Evolutionary conservation across 306 rosid species (phyloP).

Genomic region (Lupinus albus): DNA sequence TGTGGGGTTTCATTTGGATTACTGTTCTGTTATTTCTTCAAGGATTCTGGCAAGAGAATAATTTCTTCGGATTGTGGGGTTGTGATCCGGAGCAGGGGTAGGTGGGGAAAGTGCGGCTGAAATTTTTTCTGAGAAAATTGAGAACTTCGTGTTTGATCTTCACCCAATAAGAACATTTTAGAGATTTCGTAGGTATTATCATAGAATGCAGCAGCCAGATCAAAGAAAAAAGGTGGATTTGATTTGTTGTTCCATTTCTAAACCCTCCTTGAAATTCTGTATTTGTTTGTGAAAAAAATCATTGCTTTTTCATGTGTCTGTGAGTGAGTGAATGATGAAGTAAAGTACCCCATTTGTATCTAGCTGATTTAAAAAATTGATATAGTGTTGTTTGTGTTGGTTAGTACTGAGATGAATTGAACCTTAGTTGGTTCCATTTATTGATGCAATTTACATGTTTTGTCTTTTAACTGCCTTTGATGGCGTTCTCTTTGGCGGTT

Average conservation of each 20-base stretch:
- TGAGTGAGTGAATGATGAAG: conserved; percentile 30
- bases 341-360: conserved; percentile 31
- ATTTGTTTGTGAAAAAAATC: conserved; percentile 11
- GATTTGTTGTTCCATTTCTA: conserved; percentile 13
- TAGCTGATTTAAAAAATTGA: conserved; percentile 3
- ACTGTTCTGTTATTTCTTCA: conserved; percentile 50
- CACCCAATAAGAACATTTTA: conserved; percentile 37
- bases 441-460: conserved; percentile 44
- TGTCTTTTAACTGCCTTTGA: conserved; percentile 37
- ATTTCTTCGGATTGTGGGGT: conserved; percentile 55
- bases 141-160: conserved; percentile 41
- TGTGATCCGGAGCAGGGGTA: conserved; percentile 78
- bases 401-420: conserved; percentile 6
- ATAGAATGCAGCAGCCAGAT: conserved; percentile 77
- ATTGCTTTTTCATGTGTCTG: not conserved
- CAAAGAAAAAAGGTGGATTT: conserved; percentile 70
- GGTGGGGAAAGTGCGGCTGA: conserved; percentile 87
- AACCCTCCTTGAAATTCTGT: not conserved
- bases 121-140: conserved; percentile 15
- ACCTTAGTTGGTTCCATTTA: not conserved
- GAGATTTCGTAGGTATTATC: conserved; percentile 41
- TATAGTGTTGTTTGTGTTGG: conserved; percentile 20
- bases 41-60: conserved; percentile 54
- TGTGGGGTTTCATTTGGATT: conserved; percentile 72
- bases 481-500: conserved; percentile 40